These are phyloP conservation scores for Sambucus nigra DNA, from an alignment of 129 eudicot species.

Conservation along the genomic window DNA sequence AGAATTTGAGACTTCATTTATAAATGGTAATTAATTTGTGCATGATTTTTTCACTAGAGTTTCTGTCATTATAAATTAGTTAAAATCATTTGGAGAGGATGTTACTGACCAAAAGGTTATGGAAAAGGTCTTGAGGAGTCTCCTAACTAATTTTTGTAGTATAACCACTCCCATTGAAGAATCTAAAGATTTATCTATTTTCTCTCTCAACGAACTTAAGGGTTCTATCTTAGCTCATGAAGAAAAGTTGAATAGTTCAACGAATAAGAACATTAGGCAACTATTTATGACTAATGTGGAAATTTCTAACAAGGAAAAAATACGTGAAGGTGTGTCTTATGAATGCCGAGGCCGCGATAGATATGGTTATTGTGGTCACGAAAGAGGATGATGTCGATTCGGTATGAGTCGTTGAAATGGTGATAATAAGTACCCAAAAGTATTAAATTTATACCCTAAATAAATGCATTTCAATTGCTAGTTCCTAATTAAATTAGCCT, in stretches of 20 bases:
- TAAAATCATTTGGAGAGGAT: slow-evolving; percentile 1
- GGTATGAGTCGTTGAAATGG: background rate
- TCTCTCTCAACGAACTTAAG: slow-evolving; percentile 3
- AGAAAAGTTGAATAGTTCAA: background rate
- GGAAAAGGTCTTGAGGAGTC: slow-evolving; percentile 2
- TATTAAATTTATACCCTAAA: too few relatives aligned
- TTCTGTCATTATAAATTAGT: background rate
- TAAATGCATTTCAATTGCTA: too few relatives aligned
- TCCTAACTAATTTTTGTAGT: background rate
- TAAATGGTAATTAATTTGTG: background rate
- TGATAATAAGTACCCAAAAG: too few relatives aligned
- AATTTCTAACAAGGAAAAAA: background rate
- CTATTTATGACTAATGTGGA: background rate
- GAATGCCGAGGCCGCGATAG: background rate
- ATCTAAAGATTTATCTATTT: background rate
- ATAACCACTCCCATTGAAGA: slow-evolving; percentile 12
- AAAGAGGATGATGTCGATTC: background rate
- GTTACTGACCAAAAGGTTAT: background rate
- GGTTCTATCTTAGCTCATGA: background rate
- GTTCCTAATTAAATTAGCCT: too few relatives aligned
- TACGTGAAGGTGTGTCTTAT: too few relatives aligned
- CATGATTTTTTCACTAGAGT: background rate
- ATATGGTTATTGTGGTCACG: background rate
- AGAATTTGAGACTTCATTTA: background rate
- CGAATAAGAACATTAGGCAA: background rate